Percentiles rank a stretch among this genome's conserved stretches.
Conservation (phyloP, 2,329 filamentous ascomycete species). For the Aspergillus sp. region DNA sequence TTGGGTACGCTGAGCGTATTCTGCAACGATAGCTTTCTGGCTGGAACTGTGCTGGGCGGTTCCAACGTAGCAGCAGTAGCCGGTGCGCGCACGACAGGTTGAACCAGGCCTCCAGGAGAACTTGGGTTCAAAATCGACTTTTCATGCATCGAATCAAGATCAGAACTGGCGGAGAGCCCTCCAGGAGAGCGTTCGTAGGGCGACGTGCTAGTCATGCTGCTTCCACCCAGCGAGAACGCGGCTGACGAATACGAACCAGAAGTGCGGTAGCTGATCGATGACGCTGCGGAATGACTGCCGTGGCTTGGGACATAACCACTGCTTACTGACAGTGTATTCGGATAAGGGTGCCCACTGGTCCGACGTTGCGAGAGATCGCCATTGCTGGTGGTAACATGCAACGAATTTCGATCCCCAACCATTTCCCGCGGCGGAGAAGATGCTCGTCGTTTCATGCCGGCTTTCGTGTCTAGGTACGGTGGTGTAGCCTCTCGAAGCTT, state of each 20-base stretch:
- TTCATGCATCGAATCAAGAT: constrained; percentile 46
- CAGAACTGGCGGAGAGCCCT: constrained; percentile 42
- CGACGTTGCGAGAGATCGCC: constrained; percentile 49
- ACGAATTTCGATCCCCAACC: constrained; percentile 23
- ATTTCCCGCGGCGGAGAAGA: constrained; percentile 55
- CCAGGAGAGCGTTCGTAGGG: constrained; percentile 56
- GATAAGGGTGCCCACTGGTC: constrained; percentile 46
- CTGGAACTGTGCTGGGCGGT: constrained; percentile 27
- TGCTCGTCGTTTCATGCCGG: constrained; percentile 56
- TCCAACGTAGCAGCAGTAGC: constrained; percentile 31
- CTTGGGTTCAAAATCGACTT: constrained; percentile 43
- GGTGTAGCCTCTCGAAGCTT: constrained; percentile 33
- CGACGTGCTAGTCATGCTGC: constrained; percentile 58
- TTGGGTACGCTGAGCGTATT: constrained; percentile 26
- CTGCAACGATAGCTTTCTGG: constrained; percentile 43
- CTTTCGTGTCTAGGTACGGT: constrained; percentile 33
- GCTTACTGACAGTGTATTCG: constrained; percentile 47
- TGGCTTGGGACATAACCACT: constrained; percentile 49
- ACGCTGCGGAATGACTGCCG: constrained; percentile 57
- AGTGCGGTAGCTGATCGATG: constrained; percentile 53
- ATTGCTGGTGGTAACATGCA: constrained; percentile 33
- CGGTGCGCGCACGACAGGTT: constrained; percentile 29
- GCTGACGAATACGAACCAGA: constrained; percentile 55
- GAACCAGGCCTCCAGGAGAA: constrained; percentile 38
- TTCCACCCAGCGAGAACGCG: constrained; percentile 50